Evolutionary conservation across 805 yeast genomes (phyloP), one percentile per base, ranked within the genome.

Genomic region (Hanseniaspora vineae): DNA sequence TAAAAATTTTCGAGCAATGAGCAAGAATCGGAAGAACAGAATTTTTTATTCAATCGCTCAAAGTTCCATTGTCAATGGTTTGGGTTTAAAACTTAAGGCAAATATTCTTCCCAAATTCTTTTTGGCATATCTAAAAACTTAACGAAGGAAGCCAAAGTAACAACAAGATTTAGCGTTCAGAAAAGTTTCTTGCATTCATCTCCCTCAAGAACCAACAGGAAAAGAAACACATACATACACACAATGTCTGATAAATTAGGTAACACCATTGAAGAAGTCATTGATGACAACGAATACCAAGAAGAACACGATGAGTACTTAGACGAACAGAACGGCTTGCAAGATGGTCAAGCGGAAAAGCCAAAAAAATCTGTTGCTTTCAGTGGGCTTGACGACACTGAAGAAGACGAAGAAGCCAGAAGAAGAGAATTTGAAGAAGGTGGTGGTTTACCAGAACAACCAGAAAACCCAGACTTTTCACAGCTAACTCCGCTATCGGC

Each of bases 361-460:
- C 57, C 65, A 45, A 76, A 82, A 69, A 89, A 89, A 67, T 71
- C 81, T 31, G 97, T 90, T 44, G 77, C 92, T 5, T 89, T 89
- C 64, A 88, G 88, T 37, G 81, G 76, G 32, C 65, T 80, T 32
- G 50, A 48, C 13, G 74, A 66, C 31, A 79, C 71, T 49, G 75
- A 75, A 42, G 85, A 78, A 51, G 86, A 78, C 51, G 95, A 82
- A 61, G 95, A 84, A 65, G 77, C 75, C 51, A 81, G 87, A 59
- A 73, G 75, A 59, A 75, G 79, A 61, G 97, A 90, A 65, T 89
- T 92, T 58, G 94, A 86, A 73, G 97, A 87, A 67, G 96, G 97
- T 66, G 97, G 97, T 50, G 98, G 98, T 46, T 76, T 92, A 50
- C 98, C 98, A 48, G 96, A 84, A 65, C 98, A 92, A 69, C 96